A percentile compares a stretch with the other conserved stretches of the same genome.
Evolutionary conservation across 768 basidiomycete species (phyloP).

Genomic region (Phylloporus scabripes): DNA sequence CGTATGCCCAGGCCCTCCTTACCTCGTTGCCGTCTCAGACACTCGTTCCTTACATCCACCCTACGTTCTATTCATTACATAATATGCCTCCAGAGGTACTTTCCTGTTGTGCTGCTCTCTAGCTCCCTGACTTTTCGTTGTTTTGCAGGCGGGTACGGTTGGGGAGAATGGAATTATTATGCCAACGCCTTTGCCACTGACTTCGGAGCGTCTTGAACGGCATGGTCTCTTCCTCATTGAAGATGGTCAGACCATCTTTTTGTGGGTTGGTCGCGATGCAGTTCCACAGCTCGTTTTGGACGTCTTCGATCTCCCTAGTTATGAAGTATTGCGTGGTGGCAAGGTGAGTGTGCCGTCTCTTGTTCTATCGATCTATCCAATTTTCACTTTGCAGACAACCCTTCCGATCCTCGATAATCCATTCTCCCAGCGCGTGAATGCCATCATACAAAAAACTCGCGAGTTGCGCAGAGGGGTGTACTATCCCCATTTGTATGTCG

Average conservation of each 20-base stretch:
- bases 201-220: conserved; percentile 91
- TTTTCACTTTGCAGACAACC: conserved; percentile 52
- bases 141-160: conserved; percentile 75
- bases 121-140: background rate
- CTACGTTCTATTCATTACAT: conserved; percentile 92
- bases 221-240: conserved; percentile 97
- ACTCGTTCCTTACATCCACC: conserved; percentile 91
- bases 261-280: conserved; percentile 97
- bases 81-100: conserved; percentile 90
- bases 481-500: conserved; percentile 89
- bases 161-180: conserved; percentile 85
- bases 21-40: conserved; percentile 88
- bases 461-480: conserved; percentile 93
- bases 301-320: conserved; percentile 86
- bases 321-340: conserved; percentile 86
- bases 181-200: conserved; percentile 83
- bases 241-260: conserved; percentile 95
- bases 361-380: background rate
- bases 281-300: conserved; percentile 94
- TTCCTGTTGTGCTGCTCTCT: background rate
- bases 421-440: conserved; percentile 94
- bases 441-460: conserved; percentile 88
- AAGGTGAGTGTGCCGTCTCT: conserved; percentile 52
- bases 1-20: conserved; percentile 90
- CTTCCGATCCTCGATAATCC: conserved; percentile 88